Percentiles rank a stretch among this genome's conserved stretches.
Conservation (phyloP, 768 basidiomycete species). For the Hericium erinaceus region DNA sequence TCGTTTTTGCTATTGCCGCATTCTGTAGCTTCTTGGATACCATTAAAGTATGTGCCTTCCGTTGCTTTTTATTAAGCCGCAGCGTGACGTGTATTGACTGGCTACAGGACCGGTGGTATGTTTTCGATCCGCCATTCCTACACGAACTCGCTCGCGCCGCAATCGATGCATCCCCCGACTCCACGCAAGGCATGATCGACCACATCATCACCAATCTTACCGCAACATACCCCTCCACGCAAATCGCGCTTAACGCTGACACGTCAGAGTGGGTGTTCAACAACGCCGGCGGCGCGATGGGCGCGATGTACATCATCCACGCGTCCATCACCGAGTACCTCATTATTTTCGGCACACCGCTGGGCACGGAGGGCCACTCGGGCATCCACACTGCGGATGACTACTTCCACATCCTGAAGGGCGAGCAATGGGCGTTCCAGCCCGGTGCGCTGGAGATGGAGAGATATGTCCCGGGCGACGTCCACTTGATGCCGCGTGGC, state of each 20-base stretch:
- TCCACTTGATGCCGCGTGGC: constrained; percentile 78
- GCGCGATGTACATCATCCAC: constrained; percentile 96
- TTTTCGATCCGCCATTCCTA: constrained; percentile 64
- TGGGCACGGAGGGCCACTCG: constrained; percentile 94
- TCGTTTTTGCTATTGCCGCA: background rate
- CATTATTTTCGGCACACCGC: constrained; percentile 91
- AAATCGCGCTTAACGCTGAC: constrained; percentile 46
- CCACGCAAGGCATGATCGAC: constrained; percentile 65
- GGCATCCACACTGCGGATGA: constrained; percentile 95
- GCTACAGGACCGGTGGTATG: constrained; percentile 73
- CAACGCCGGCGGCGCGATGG: constrained; percentile 98
- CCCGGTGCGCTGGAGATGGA: constrained; percentile 82
- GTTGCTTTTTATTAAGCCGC: no score
- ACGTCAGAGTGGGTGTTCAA: constrained; percentile 87
- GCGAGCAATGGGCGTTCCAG: constrained; percentile 89
- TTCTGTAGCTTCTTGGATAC: constrained; percentile 2
- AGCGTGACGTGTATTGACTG: background rate
- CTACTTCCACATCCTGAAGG: constrained; percentile 91
- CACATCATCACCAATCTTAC: constrained; percentile 81
- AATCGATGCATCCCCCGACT: constrained; percentile 52
- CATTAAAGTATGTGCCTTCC: constrained; percentile 5
- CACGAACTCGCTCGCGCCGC: constrained; percentile 71
- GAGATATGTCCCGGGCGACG: constrained; percentile 72
- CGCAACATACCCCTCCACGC: constrained; percentile 51
- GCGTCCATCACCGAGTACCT: constrained; percentile 95